These are phyloP conservation scores for Prunus mume DNA, from an alignment of 306 rosid genomes.

Conservation along the genomic window DNA sequence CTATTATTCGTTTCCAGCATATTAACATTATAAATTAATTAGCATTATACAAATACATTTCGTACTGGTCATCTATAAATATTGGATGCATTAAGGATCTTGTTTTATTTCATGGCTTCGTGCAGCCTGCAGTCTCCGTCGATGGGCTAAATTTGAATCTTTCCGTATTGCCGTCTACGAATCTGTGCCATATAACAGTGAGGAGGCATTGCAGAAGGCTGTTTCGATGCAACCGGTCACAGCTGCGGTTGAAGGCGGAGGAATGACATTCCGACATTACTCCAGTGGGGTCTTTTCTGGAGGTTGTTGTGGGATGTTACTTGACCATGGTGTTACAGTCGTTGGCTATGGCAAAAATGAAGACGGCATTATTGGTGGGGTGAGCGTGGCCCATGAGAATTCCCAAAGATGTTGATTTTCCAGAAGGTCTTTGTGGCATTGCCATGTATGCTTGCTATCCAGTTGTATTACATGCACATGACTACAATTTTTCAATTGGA, in stretches of 20 bases:
- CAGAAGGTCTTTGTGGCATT: not conserved
- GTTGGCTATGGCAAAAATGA: not conserved
- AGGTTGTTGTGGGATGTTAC: not conserved
- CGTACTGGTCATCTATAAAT: too few relatives aligned
- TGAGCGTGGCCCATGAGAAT: not conserved
- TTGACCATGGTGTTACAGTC: not conserved
- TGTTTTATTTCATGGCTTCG: too few relatives aligned
- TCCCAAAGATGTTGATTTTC: not conserved
- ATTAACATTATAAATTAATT: too few relatives aligned
- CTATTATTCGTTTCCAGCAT: not conserved
- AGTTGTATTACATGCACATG: not conserved
- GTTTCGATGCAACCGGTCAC: not conserved
- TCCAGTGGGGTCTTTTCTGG: not conserved
- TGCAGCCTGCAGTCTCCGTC: too few relatives aligned
- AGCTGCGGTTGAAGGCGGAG: not conserved
- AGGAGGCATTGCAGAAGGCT: not conserved
- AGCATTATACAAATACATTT: not conserved
- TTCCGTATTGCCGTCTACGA: not conserved
- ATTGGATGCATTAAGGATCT: not conserved
- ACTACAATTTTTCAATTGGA: too few relatives aligned
- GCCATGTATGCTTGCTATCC: not conserved
- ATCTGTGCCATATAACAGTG: not conserved
- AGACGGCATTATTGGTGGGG: not conserved
- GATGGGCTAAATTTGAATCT: too few relatives aligned
- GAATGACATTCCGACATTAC: not conserved